Evolutionary conservation across 2,329 filamentous ascomycete genomes (phyloP).

Genomic region (Colletotrichum sp.): DNA sequence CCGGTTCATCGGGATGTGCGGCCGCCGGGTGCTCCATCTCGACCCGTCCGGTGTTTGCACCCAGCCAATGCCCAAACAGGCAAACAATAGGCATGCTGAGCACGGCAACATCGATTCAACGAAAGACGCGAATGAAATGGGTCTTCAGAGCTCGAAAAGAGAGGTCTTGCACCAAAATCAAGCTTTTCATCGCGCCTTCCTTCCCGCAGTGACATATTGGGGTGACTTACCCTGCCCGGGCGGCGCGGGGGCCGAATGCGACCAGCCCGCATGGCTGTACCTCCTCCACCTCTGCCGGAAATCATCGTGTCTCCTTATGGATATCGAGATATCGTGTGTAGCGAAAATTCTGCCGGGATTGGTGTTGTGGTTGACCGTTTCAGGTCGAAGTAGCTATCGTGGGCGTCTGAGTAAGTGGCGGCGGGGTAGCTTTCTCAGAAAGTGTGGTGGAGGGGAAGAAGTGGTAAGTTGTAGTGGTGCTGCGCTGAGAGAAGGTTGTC

Average conservation of each 20-base stretch:
- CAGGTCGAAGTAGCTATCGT: slow-evolving; percentile 15
- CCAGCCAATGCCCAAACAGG: neutral
- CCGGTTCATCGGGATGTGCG: neutral
- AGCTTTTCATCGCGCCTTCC: neutral
- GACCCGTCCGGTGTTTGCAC: neutral
- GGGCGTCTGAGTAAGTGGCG: slow-evolving; percentile 9
- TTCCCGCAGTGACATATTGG: neutral
- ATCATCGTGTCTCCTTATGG: slow-evolving; percentile 43
- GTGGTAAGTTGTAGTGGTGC: neutral
- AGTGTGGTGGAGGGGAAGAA: neutral
- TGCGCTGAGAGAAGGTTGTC: neutral
- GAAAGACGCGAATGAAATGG: neutral
- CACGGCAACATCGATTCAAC: neutral
- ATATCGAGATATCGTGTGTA: neutral
- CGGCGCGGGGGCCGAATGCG: slow-evolving; percentile 50
- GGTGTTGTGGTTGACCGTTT: neutral
- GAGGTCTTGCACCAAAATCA: neutral
- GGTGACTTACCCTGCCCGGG: slow-evolving; percentile 42
- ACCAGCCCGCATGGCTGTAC: slow-evolving; percentile 37
- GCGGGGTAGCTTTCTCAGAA: slow-evolving; percentile 17
- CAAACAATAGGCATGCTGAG: neutral
- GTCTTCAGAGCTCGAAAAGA: neutral
- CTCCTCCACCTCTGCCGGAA: slow-evolving; percentile 50
- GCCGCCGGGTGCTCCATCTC: neutral
- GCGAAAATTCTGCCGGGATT: neutral